These are phyloP conservation scores for Xylaria venustula DNA, from an alignment of 495 filamentous ascomycete species.

Conservation along the genomic window DNA sequence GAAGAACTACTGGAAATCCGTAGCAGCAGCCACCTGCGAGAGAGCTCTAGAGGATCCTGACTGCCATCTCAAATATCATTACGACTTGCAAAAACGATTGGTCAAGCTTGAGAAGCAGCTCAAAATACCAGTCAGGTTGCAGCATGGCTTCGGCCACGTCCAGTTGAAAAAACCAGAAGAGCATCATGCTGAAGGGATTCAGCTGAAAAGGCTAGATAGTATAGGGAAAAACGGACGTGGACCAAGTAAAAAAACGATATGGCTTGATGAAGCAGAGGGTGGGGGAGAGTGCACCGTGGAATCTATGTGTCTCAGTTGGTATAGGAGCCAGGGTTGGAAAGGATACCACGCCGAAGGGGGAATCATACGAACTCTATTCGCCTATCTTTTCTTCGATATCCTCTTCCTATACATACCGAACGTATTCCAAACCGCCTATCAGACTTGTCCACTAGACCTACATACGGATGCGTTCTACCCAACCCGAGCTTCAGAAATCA, in stretches of 20 bases:
- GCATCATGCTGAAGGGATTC: slow-evolving; percentile 71
- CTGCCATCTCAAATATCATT: slow-evolving; percentile 88
- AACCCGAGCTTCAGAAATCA: slow-evolving; percentile 80
- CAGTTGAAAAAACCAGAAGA: slow-evolving; percentile 71
- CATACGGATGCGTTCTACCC: slow-evolving; percentile 94
- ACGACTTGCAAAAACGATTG: slow-evolving; percentile 91
- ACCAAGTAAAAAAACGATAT: slow-evolving; percentile 74
- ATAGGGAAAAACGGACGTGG: slow-evolving; percentile 40
- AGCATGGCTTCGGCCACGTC: slow-evolving; percentile 91
- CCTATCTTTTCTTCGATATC: slow-evolving; percentile 88
- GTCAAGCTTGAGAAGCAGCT: slow-evolving; percentile 83
- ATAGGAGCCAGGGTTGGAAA: slow-evolving; percentile 83
- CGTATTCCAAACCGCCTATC: slow-evolving; percentile 92
- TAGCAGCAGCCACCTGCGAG: slow-evolving; percentile 82
- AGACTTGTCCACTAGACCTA: slow-evolving; percentile 90
- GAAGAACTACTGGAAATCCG: slow-evolving; percentile 80
- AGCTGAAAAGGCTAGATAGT: slow-evolving; percentile 59
- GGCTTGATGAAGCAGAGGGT: slow-evolving; percentile 72
- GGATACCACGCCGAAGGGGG: slow-evolving; percentile 92
- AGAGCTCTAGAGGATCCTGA: slow-evolving; percentile 79
- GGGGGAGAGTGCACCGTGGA: slow-evolving; percentile 78
- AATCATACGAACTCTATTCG: slow-evolving; percentile 87
- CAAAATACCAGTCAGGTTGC: slow-evolving; percentile 77
- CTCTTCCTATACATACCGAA: slow-evolving; percentile 93
- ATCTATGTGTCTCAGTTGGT: slow-evolving; percentile 87